Evolutionary conservation across 2,329 filamentous ascomycete species (phyloP).

Genomic region (Colletotrichum camelliae): DNA sequence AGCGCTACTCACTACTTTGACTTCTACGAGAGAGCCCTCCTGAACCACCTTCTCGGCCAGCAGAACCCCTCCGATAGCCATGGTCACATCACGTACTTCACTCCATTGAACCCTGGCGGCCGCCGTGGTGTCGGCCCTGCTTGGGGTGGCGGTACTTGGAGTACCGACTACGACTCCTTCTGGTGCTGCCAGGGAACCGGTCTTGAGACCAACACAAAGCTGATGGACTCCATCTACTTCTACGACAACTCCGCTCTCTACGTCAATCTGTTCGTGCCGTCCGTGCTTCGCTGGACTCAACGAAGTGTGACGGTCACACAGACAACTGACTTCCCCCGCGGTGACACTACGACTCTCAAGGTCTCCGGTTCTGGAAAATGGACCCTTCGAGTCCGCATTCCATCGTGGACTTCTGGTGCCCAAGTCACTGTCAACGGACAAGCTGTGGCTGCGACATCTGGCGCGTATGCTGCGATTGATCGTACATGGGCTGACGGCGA

Average conservation of each 20-base stretch:
- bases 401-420: constrained; percentile 47
- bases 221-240: constrained; percentile 59
- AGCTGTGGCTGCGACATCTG: constrained; percentile 30
- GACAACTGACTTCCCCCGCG: constrained; percentile 45
- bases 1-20: constrained; percentile 51
- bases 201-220: constrained; percentile 59
- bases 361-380: constrained; percentile 36
- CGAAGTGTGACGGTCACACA: constrained; percentile 46
- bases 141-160: constrained; percentile 60
- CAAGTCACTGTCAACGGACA: constrained; percentile 47
- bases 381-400: constrained; percentile 50
- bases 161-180: constrained; percentile 56
- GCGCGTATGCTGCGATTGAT: constrained; percentile 45
- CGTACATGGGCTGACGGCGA: constrained; percentile 50
- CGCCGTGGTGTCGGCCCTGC: constrained; percentile 54
- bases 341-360: constrained; percentile 43
- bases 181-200: constrained; percentile 61
- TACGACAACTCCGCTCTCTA: constrained; percentile 46
- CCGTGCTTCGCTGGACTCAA: constrained; percentile 48
- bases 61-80: constrained; percentile 49
- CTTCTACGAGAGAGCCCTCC: constrained; percentile 55
- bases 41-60: constrained; percentile 56
- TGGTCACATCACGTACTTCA: constrained; percentile 60
- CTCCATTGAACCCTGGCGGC: constrained; percentile 52
- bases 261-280: constrained; percentile 55